Evolutionary conservation across 1,284 basidiomycete species (phyloP), one percentile per base, ranked within the genome.

Genomic region (Schizopora paradoxa): DNA sequence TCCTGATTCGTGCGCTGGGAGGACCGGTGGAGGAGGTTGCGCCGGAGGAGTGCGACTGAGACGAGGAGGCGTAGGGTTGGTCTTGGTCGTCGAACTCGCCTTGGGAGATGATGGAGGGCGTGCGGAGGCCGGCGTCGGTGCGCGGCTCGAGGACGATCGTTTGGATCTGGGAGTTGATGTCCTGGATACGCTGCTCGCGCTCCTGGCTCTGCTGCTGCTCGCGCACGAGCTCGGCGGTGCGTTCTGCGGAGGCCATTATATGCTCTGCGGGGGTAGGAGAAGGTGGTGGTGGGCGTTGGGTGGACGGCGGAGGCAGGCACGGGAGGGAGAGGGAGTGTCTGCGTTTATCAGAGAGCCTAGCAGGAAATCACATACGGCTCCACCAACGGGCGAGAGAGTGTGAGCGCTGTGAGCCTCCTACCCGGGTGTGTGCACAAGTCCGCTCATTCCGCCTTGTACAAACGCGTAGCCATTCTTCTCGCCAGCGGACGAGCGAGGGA

Each of bases 91-190:
- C n/a, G n/a, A n/a, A n/a, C n/a, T n/a, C n/a, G n/a, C n/a, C n/a
- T n/a, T n/a, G n/a, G n/a, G n/a, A n/a, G 48, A 49, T 11, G 48
- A 18, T 1, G 47, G 23, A 16, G 33, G 22, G 2, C 18, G 14
- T 16, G 48, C 43, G 11, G 48, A 35, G 16, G 19, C 27, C 7
- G n/a, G n/a, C n/a, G n/a, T n/a, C n/a, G n/a, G n/a, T n/a, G n/a
- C 22, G 29, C 13, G 23, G 28, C n/a, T 49, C 48, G 22, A 45
- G 13, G 36, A 27, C 31, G 21, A 45, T 44, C 10, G 42, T 43
- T n/a, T 42, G 46, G 6, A 38, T 16, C 33, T 42, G 36, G 19
- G 33, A 35, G 21, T 16, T 14, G 18, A 27, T 26, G 4, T 33
- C 23, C 18, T 34, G 21, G 22, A 38, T 16, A 13, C 37, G 6